Conservation (phyloP, 805 yeast genomes). For the Spathaspora arborariae region DNA sequence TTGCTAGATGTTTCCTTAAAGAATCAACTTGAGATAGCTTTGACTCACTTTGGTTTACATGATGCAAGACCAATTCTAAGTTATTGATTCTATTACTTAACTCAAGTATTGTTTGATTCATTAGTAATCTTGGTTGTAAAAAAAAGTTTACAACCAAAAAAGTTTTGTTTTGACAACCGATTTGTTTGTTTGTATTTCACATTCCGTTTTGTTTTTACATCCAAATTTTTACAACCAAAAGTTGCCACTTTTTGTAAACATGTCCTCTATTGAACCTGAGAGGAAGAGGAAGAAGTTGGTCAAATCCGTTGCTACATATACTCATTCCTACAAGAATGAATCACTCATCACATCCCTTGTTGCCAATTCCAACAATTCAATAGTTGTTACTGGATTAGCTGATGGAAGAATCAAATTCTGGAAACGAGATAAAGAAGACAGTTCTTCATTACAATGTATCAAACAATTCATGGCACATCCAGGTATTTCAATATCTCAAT, state of each 20-base stretch:
- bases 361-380: slow-evolving; percentile 11
- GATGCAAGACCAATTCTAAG: neutral
- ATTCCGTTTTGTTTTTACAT: neutral
- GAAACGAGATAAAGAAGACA: slow-evolving; percentile 8
- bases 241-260: neutral
- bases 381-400: slow-evolving; percentile 15
- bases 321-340: slow-evolving; percentile 11
- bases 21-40: slow-evolving; percentile 10
- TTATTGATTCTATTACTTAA: slow-evolving; percentile 3
- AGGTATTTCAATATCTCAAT: slow-evolving; percentile 11
- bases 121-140: neutral
- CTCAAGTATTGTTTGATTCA: slow-evolving; percentile 6
- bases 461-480: slow-evolving; percentile 17
- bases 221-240: neutral
- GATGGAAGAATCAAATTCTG: slow-evolving; percentile 21
- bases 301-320: slow-evolving; percentile 2
- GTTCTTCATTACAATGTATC: slow-evolving; percentile 10
- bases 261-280: neutral
- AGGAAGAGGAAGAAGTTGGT: neutral
- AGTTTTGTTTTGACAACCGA: no score
- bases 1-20: slow-evolving; percentile 11
- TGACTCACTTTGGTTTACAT: neutral
- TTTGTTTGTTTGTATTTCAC: no score
- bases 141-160: neutral
- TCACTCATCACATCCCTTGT: slow-evolving; percentile 12